Conservation (phyloP, 163 green algal species). For the Scenedesmus sp. region DNA sequence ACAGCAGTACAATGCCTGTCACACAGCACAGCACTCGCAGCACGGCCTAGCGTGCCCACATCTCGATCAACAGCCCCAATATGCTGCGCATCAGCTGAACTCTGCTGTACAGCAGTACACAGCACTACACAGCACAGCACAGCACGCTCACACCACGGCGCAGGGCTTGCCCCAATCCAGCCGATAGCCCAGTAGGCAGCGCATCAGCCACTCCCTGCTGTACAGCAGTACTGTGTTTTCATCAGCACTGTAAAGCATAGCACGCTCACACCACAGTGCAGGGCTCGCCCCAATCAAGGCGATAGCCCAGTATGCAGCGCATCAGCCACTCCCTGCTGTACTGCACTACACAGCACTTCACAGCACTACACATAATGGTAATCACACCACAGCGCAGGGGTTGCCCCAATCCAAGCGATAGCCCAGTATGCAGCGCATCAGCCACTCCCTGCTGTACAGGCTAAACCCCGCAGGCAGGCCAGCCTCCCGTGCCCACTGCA, state of each 20-base stretch:
- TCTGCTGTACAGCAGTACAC: neutral
- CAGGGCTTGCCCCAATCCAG: neutral
- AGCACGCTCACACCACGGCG: neutral
- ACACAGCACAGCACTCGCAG: no score
- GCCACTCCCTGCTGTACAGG: slow-evolving; percentile 21
- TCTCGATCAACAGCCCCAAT: neutral
- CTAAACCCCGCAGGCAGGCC: neutral
- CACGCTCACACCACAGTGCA: neutral
- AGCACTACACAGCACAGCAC: neutral
- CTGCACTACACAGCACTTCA: neutral
- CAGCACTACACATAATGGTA: neutral
- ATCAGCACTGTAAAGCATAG: neutral
- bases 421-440: neutral
- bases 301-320: slow-evolving; percentile 4
- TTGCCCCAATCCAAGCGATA: neutral
- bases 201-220: slow-evolving; percentile 23
- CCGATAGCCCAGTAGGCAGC: neutral
- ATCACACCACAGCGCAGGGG: neutral
- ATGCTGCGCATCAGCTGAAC: no score
- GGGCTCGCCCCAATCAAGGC: neutral
- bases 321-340: slow-evolving; percentile 28
- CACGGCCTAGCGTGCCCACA: no score
- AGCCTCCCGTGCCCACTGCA: slow-evolving; percentile 15
- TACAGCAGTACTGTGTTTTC: neutral
- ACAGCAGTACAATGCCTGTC: neutral